Evolutionary conservation across 2,329 filamentous ascomycete species (phyloP), one percentile per base, ranked within the genome.

Genomic region (Ascochyta clinopodiicola): DNA sequence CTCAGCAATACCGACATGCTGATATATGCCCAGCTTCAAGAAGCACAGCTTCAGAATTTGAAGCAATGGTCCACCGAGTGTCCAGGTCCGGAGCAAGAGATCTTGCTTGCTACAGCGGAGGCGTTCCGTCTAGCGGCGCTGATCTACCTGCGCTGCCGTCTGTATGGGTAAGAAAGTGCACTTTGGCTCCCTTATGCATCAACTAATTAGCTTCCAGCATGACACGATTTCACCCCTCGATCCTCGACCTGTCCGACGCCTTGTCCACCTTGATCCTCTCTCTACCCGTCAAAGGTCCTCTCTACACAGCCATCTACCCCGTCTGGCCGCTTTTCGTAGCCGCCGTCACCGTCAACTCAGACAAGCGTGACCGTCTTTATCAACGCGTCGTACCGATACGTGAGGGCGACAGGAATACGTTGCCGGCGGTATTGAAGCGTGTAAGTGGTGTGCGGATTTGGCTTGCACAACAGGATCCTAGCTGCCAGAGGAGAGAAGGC

Each of bases 261-360:
- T 63, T 73, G 2, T 61, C 61, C 36, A 57, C 53, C 1, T 35
- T 69, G 7, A 42, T 73, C 5, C 61, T 69, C 32, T 68, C 68
- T 2, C 56, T 73, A 0, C 71, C 70, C 3, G 70, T 72, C 13
- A 70, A 72, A 36, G 70, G 71, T 44, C 44, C 60, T 8, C 63
- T 73, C 19, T 73, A 70, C 55, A 72, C 70, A 8, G 71, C 70
- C 29, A 65, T 69, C 36, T 72, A 73, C 31, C 70, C 71, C 6
- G 57, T 72, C 3, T 73, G 70, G 71, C 70, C 70, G 13, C 51
- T 73, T 10, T 73, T 72, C 51, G 44, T 72, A n/a, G 70, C 71
- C 21, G 66, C 69, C 10, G 67, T 73, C 6, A 72, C 70, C 5
- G 60, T 62, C n/a, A 69, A 67, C 46, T 62, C 67, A 4, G 71